phyloP scores from a whole-genome alignment of 495 filamentous ascomycete species.

The Aeminium ludgeri region DNA sequence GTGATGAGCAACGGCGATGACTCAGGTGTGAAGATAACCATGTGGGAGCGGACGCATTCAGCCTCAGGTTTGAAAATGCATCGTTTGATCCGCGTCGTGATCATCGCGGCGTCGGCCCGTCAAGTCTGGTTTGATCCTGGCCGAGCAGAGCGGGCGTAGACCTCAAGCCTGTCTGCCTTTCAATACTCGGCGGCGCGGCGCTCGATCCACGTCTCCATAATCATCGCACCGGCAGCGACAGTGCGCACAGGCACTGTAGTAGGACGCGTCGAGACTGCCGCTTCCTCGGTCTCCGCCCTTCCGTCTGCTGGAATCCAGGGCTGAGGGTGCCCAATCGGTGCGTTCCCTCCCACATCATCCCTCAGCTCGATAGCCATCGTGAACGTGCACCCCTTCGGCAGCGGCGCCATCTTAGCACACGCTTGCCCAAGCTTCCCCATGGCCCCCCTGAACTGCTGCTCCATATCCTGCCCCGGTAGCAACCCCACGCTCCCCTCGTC shows the following conservation, averaged over 20 bases:
- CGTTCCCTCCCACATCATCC: conserved; percentile 39
- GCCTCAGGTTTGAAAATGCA: too few relatives aligned
- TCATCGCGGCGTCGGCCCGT: too few relatives aligned
- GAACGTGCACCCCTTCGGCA: conserved; percentile 66
- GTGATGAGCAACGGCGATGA: too few relatives aligned
- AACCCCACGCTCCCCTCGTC: conserved; percentile 12
- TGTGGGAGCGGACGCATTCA: too few relatives aligned
- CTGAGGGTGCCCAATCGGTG: conserved; percentile 61
- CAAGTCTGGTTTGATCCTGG: too few relatives aligned
- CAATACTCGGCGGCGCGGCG: conserved; percentile 8
- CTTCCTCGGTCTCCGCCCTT: conserved; percentile 12
- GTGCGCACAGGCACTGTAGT: conserved; percentile 36
- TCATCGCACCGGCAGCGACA: conserved; percentile 46
- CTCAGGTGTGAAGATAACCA: too few relatives aligned
- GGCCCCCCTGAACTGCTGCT: conserved; percentile 53
- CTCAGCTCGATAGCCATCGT: conserved; percentile 75
- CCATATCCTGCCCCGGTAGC: conserved; percentile 35
- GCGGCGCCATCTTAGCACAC: conserved; percentile 41
- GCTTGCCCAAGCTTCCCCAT: conserved; percentile 35
- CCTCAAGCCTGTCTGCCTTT: too few relatives aligned
- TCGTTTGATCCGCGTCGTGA: too few relatives aligned
- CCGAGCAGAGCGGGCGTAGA: too few relatives aligned
- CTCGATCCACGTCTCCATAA: conserved; percentile 55
- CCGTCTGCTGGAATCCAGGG: conserved; percentile 48
- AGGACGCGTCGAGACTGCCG: conserved; percentile 1